Base-by-base conservation (phyloP, 2,329 filamentous ascomycete genomes). In the Fusarium tricinctum region DNA sequence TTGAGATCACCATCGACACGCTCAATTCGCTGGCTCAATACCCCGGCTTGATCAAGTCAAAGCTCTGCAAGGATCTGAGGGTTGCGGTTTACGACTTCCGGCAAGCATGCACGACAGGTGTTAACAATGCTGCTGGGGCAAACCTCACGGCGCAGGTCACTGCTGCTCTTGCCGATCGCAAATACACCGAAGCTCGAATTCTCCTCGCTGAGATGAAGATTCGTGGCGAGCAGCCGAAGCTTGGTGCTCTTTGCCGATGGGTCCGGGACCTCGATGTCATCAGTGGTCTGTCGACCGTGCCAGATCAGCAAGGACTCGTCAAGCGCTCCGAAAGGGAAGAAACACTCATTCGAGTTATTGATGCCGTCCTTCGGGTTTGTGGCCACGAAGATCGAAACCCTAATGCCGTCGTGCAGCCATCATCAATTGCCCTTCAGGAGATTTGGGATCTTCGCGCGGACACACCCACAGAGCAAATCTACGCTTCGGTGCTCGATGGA, bases 241-340 rank as follows among this genome's bases (percentile, higher is more conserved):
- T 92, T 0, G 90, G 90, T 20, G 89, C 90, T 2, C 78, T 92
- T 9, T 92, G 89, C 75, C 86, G 90, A 58, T 92, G 90, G 90
- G 90, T 92, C 6, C 85, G 90, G 58, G 89, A 91, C 73, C 80
- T 92, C 26, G 90, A 92, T 71, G 86, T 91, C 23, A 86, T 91
- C 49, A 90, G 87, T 68, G 89, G 89, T 3, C 78, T 91, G 9
- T 88, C 88, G 5, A 87, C 88, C 22, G 81, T 85, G 53, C 80
- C 86, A 0, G 81, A 81, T 3, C 82, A 82, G 4, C 77, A 79
- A 45, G 75, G 75, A 39, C 15, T 73, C 47, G 66, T 77, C 5
- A 70, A 80, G 53, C 81, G 85, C 35, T 80, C 81, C 1, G 71
- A 75, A 4, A 81, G 80, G 44, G 86, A 89, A 13, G 78, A 83